phyloP scores from a whole-genome alignment of 257 asterid genomes.

The Thymus mandschuricus region DNA sequence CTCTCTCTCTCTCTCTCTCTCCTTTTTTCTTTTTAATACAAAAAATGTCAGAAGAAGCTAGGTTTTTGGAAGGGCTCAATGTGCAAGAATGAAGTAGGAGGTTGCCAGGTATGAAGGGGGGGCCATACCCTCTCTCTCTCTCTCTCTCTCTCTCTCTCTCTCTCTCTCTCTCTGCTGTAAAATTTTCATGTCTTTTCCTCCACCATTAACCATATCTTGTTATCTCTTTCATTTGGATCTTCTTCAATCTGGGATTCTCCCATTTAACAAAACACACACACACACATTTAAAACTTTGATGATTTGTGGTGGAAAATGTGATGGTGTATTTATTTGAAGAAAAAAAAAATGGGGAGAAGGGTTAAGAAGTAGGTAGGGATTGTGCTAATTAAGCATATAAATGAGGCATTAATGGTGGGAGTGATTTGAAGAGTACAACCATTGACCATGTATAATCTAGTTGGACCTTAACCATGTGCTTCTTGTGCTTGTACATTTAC shows the following conservation, averaged over 20 bases:
- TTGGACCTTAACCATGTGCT: not conserved
- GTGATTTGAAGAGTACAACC: conserved; percentile 15
- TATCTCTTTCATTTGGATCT: conserved; percentile 4
- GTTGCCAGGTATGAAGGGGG: not conserved
- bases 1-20: too few species aligned
- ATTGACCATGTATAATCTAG: not conserved
- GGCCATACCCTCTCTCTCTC: not conserved
- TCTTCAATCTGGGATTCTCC: conserved; percentile 11
- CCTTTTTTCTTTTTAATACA: too few species aligned
- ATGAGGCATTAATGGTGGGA: conserved; percentile 17
- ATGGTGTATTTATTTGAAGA: not conserved
- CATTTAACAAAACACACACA: not conserved
- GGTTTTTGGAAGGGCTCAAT: conserved; percentile 29
- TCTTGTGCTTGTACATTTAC: not conserved
- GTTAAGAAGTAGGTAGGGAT: not conserved
- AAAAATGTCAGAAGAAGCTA: not conserved
- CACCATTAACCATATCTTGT: not conserved
- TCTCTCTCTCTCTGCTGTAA: too few species aligned
- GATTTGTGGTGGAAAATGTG: not conserved
- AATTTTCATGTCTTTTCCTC: conserved; percentile 16
- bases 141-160: not conserved
- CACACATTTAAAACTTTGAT: not conserved
- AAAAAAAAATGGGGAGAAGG: not conserved
- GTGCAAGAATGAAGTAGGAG: not conserved
- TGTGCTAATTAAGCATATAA: conserved; percentile 4